A percentile compares a stretch with the other conserved stretches of the same genome.
phyloP scores from a whole-genome alignment of 176 grass and related monocot genomes.

The sorghum (Sorghum bicolor) region Sorghum_bicolor_NCBIv3 NC_012874.2:53908001-53908500 shows the following conservation, averaged over 20 bases:
- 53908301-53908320: no score
- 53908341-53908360: not conserved
- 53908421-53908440: no score
- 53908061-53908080: constrained; percentile 69
- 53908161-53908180: not conserved
- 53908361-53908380: no score
- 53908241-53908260: not conserved
- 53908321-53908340: not conserved
- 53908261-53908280: not conserved
- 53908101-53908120: not conserved
- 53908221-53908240: constrained; percentile 88
- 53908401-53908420: no score
- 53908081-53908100: constrained; percentile 43
- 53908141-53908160: not conserved
- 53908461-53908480: no score
- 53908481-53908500: no score
- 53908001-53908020: constrained; percentile 76
- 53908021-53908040: constrained; percentile 90
- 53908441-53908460: no score
- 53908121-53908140: not conserved
- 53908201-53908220: constrained; percentile 75
- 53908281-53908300: not conserved
- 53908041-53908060: constrained; percentile 77
- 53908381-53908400: no score
- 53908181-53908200: constrained; percentile 32